Percentiles rank a stretch among this genome's conserved stretches.
Conservation (phyloP, 75 land plant species). For the Gnetum montanum region DNA sequence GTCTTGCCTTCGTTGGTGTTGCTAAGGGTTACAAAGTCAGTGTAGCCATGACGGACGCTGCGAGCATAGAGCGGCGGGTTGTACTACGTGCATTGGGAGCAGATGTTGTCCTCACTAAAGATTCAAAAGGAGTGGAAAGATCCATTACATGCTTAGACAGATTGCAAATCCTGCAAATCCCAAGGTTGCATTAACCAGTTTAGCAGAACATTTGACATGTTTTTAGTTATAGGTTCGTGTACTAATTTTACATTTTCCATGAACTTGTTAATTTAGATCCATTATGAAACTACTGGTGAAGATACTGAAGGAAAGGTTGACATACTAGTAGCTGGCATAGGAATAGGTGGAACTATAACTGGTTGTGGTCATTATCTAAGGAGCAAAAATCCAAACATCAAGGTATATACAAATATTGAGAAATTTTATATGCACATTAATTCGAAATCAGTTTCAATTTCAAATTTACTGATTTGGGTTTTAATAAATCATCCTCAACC, state of each 20-base stretch:
- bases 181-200: slow-evolving; percentile 9
- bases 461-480: too few relatives aligned
- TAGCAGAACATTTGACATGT: too few relatives aligned
- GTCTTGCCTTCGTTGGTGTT: slow-evolving; percentile 37
- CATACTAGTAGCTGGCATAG: slow-evolving; percentile 30
- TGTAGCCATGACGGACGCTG: slow-evolving; percentile 34
- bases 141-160: slow-evolving; percentile 48
- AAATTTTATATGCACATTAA: too few relatives aligned
- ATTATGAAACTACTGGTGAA: slow-evolving; percentile 34
- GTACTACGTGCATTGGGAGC: slow-evolving; percentile 38
- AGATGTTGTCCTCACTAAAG: slow-evolving; percentile 25
- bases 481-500: too few relatives aligned
- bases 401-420: too few relatives aligned
- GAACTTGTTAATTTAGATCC: slow-evolving; percentile 19
- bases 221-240: too few relatives aligned
- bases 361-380: slow-evolving; percentile 32
- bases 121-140: slow-evolving; percentile 20
- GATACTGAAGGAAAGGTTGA: too few relatives aligned
- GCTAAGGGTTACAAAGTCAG: slow-evolving; percentile 40
- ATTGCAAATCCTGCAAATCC: slow-evolving; percentile 43
- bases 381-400: slow-evolving; percentile 26
- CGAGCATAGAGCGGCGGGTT: slow-evolving; percentile 41
- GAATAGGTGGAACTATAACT: slow-evolving; percentile 38
- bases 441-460: too few relatives aligned
- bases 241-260: too few relatives aligned